Base-by-base conservation (phyloP, 371 early-diverging fungal species). In the Batkoa obscura region DNA sequence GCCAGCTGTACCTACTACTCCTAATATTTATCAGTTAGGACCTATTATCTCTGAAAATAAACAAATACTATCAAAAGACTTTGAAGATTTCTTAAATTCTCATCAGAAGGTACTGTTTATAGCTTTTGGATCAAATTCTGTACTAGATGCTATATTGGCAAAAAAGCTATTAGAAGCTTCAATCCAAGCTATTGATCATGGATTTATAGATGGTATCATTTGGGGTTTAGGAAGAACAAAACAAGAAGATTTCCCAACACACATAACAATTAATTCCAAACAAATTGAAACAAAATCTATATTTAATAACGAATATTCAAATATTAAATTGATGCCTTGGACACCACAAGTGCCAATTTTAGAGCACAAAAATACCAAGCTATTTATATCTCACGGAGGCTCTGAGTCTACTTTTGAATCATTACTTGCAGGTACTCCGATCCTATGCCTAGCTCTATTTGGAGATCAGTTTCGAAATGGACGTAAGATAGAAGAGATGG, bases 361-460 rank as follows among this genome's bases (percentile, higher is more conserved):
- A n/a, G 33, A 49, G 30, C 58, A 58, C 36, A 12, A 43, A 30
- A 9, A 38, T 23, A 35, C 35, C 1, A 13, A 35, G 10, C 41
- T 58, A 5, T 58, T 58, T 30, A 30, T 58, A 34, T 41, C 42
- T 32, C 58, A 58, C 34, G 47, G 58, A 5, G 58, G 58, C 17
- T 30, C 51, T 1, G 58, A 39, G 17, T 51, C 52, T 1, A 30
- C 51, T 2, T 50, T 50, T 12, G 58, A 58, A 51, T 10, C 30
- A 4, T n/a, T 58, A 12, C 30, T 42, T 33, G 30, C 50, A 12
- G 52, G 38, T 2, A 51, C 51, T 2, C 58, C 58, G 6, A 58
- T 58, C 1, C 51, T 58, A 3, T 38, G 39, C 15, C 36, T 58
- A 10, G 52, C 58, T 4, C n/a, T 9, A 8, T 51, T 58, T 38